Conservation (phyloP, 257 asterid genomes). For the Capsicum pubescens region DNA sequence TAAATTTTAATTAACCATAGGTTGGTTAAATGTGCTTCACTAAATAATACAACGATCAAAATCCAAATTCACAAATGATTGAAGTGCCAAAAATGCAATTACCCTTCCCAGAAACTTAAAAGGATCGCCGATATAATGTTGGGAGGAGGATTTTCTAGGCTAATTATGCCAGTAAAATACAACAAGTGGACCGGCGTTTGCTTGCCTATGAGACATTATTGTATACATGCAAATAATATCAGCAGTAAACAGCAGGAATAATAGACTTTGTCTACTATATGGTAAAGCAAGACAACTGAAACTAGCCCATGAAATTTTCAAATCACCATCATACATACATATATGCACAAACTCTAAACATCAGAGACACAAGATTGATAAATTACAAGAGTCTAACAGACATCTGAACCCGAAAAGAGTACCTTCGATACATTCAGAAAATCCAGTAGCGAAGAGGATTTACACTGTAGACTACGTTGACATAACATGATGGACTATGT, state of each 20-base stretch:
- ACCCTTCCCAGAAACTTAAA: neutral
- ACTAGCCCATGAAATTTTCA: neutral
- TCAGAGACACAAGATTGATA: neutral
- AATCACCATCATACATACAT: neutral
- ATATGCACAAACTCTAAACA: neutral
- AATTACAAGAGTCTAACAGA: neutral
- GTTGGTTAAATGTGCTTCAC: neutral
- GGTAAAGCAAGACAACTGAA: neutral
- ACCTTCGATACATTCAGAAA: conserved; percentile 20
- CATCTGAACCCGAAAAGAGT: neutral
- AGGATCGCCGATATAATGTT: neutral
- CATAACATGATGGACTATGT: neutral
- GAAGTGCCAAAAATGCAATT: neutral
- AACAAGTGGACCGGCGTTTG: neutral
- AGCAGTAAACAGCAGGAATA: neutral
- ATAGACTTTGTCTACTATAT: neutral
- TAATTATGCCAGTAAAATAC: neutral
- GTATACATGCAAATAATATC: neutral
- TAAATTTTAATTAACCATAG: neutral
- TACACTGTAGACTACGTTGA: neutral
- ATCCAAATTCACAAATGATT: neutral
- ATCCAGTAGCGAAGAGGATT: neutral
- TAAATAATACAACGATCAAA: neutral
- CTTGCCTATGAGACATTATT: neutral
- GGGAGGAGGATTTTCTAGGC: conserved; percentile 5